Evolutionary conservation across 495 filamentous ascomycete genomes (phyloP), one percentile per base, ranked within the genome.

Genomic region (Astrocystis sublimbata): DNA sequence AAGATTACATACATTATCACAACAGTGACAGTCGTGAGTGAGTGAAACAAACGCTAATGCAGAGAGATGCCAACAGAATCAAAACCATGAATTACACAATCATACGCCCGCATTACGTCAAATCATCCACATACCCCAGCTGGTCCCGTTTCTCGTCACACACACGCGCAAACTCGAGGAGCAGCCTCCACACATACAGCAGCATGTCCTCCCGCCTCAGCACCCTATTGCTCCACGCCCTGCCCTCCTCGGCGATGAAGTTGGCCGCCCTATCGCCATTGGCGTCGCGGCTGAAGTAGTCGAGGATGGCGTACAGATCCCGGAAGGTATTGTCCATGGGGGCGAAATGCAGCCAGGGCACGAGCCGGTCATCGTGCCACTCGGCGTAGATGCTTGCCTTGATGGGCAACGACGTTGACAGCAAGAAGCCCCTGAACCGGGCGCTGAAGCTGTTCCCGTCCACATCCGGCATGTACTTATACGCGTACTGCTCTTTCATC

Each of bases 131-230:
- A 60, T 49, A 60, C 6, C 57, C 57, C n/a, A 60, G 33, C 31
- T n/a, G 31, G 21, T 60, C 43, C 30, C 57, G 28, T 13, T 38
- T 26, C 33, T n/a, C 23, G 21, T 60, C 57, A 15, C 28, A 31
- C 45, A 60, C 57, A 9, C 57, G 38, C 33, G 57, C 57, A 30
- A 33, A 92, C 74, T 92, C 90, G 2, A 92, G 76, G 59, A 92
- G 75, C 53, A 93, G 64, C 53, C 90, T 71, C 64, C 86, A 82
- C 43, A 87, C 80, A 74, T 92, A 92, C 21, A 93, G 78, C 66
- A 86, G 76, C 74, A 92, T 89, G 65, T 92, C 90, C 59, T 90
- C 88, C 50, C 75, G 75, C 52, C 90, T 73, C 30, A 92, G 71
- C 24, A 88, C 88, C 63, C 77, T 83, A 21, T 82, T 77, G 8